Evolutionary conservation across 2,329 filamentous ascomycete genomes (phyloP), one percentile per base, ranked within the genome.

Genomic region (Ophiostoma pallidulum): DNA sequence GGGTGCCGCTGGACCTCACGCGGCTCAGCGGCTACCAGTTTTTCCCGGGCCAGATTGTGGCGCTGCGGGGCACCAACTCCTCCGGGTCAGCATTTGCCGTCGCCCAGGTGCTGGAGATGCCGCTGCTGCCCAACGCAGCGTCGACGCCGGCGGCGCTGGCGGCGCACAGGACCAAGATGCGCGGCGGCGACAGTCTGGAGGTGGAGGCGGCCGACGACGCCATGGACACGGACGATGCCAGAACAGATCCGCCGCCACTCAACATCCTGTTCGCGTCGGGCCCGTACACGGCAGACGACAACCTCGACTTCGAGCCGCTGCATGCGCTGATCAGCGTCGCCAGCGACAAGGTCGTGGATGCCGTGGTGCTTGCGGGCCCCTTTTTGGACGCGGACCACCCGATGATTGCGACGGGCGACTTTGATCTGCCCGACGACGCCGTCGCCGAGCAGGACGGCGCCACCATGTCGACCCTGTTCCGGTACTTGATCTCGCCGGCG

Each of bases 381-480:
- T 96, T 98, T 62, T 74, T 98, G 55, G 92, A 97, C 62, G 73
- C 84, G 31, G 89, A 96, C 57, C 92, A 98, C 62, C 91, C 92
- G 0, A 72, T 94, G 22, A 77, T 98, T 46, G 86, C 88, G 20
- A 75, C 78, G 14, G 83, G 88, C 54, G 84, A 91, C 66, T 83
- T 91, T 60, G 79, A 91, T 59, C 72, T 89, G 50, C 82, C 84
- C 5, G 44, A 22, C n/a, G 48, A 31, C 43, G 76, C 77, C 49
- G 70, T 70, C 60, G 62, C 83, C 58, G 77, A 96, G 49, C 79
- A 84, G 0, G 87, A 96, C 61, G 81, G 80, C 13, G 83, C 82
- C 2, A 94, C 85, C 19, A 77, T 97, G 66, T 72, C 77, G 14
- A 88, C 90, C 22, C 76, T 94, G 14, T 97, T 98, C 74, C 82